phyloP scores from a whole-genome alignment of 805 yeast genomes.

The Metschnikowia continentalis region DNA sequence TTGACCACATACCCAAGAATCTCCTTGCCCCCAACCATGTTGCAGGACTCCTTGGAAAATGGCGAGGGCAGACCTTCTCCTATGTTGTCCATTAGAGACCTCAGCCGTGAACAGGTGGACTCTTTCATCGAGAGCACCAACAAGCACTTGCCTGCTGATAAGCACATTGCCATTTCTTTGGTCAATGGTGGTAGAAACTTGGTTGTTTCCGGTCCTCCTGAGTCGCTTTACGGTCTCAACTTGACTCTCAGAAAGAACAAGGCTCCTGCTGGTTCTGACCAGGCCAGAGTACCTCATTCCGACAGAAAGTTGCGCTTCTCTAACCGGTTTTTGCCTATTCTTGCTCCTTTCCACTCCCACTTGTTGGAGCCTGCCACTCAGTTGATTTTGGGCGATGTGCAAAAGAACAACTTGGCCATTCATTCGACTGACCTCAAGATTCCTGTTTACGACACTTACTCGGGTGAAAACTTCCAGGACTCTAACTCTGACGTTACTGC shows the following conservation, averaged over 20 bases:
- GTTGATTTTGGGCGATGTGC: constrained; percentile 57
- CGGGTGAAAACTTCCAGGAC: constrained; percentile 73
- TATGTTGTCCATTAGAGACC: constrained; percentile 91
- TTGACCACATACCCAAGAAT: constrained; percentile 89
- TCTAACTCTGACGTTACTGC: constrained; percentile 44
- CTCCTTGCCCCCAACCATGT: constrained; percentile 86
- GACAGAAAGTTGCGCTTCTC: constrained; percentile 93
- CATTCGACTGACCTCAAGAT: constrained; percentile 54
- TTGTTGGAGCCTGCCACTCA: constrained; percentile 70
- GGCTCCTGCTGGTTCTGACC: constrained; percentile 92
- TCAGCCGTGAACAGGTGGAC: constrained; percentile 76
- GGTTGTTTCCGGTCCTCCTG: constrained; percentile 97
- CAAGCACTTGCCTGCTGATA: constrained; percentile 86
- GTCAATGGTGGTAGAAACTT: constrained; percentile 93
- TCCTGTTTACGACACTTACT: constrained; percentile 88
- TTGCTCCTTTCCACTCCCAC: constrained; percentile 96
- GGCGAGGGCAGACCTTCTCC: constrained; percentile 98
- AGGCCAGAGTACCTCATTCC: constrained; percentile 87
- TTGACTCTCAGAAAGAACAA: constrained; percentile 88
- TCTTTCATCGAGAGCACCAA: constrained; percentile 79
- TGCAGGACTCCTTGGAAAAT: constrained; percentile 86
- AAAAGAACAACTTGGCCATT: constrained; percentile 54
- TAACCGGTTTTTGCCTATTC: constrained; percentile 89
- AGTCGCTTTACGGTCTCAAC: constrained; percentile 93
- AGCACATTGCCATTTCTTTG: constrained; percentile 85